Evolutionary conservation across 176 grass and related monocot genomes (phyloP).

Genomic region (Rhynchospora pubera): DNA sequence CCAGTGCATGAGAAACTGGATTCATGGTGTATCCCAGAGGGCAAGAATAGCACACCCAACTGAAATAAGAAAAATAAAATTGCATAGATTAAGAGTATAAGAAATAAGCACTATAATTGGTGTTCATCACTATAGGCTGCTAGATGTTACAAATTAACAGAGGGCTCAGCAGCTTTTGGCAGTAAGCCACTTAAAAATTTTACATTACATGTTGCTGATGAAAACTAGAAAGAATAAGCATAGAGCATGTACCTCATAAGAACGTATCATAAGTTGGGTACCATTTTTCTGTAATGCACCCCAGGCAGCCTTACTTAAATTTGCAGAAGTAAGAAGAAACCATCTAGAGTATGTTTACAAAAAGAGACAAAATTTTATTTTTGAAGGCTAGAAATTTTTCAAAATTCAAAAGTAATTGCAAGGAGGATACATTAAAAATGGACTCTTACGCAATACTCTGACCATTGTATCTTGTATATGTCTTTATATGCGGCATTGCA

Average conservation of each 20-base stretch:
- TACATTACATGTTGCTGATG: neutral
- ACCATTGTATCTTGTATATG: slow-evolving; percentile 77
- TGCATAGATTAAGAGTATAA: neutral
- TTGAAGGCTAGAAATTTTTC: neutral
- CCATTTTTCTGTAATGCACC: slow-evolving; percentile 93
- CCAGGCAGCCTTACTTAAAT: slow-evolving; percentile 99
- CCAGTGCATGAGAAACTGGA: slow-evolving; percentile 58
- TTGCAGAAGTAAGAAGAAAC: slow-evolving; percentile 92
- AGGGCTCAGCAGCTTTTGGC: neutral
- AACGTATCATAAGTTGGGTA: slow-evolving; percentile 93
- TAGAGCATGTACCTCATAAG: slow-evolving; percentile 62
- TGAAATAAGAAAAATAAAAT: slow-evolving; percentile 27
- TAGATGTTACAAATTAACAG: neutral
- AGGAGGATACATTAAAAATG: neutral
- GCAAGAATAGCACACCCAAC: slow-evolving; percentile 87
- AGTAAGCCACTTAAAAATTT: neutral
- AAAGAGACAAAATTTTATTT: neutral
- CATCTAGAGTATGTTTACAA: slow-evolving; percentile 40
- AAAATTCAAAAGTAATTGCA: neutral
- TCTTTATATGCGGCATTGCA: slow-evolving; percentile 96
- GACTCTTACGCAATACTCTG: slow-evolving; percentile 74
- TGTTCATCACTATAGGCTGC: neutral
- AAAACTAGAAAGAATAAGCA: neutral
- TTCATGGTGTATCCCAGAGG: slow-evolving; percentile 25
- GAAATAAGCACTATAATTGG: neutral